phyloP scores from a whole-genome alignment of 2,329 filamentous ascomycete genomes.

The Aspergillus intermedius region DNA sequence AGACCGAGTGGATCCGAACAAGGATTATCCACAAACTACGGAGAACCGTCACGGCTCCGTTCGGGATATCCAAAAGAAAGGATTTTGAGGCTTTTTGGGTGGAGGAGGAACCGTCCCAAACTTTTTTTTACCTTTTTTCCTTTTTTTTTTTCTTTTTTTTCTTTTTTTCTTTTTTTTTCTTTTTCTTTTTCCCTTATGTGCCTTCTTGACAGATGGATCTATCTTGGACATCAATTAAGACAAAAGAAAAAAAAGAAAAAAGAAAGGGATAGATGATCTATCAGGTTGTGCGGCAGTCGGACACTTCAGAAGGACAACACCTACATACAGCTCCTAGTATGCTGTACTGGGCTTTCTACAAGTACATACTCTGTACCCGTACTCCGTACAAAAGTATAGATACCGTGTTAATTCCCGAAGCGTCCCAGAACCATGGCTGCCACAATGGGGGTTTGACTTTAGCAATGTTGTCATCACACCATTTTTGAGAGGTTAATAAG shows the following conservation, averaged over 20 bases:
- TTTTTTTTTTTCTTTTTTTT: not conserved
- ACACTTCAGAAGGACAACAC: conserved; percentile 2
- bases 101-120: not conserved
- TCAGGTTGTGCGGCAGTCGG: not conserved
- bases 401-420: not conserved
- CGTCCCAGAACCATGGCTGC: not conserved
- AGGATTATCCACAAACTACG: conserved; percentile 17
- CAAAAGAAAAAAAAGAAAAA: not conserved
- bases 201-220: not conserved
- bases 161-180: not conserved
- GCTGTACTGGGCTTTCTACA: not conserved
- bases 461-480: not conserved
- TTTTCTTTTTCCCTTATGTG: not conserved
- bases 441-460: not conserved
- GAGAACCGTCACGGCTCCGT: conserved; percentile 10
- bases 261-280: not conserved
- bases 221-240: too few species aligned
- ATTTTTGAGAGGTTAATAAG: not conserved
- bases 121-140: not conserved
- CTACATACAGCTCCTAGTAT: not conserved
- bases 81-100: not conserved
- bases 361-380: not conserved
- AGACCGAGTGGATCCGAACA: conserved; percentile 5
- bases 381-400: not conserved
- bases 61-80: conserved; percentile 8